These are phyloP conservation scores for Picochlorum sp. DNA, from an alignment of 139 green algal species.

Conservation along the genomic window DNA sequence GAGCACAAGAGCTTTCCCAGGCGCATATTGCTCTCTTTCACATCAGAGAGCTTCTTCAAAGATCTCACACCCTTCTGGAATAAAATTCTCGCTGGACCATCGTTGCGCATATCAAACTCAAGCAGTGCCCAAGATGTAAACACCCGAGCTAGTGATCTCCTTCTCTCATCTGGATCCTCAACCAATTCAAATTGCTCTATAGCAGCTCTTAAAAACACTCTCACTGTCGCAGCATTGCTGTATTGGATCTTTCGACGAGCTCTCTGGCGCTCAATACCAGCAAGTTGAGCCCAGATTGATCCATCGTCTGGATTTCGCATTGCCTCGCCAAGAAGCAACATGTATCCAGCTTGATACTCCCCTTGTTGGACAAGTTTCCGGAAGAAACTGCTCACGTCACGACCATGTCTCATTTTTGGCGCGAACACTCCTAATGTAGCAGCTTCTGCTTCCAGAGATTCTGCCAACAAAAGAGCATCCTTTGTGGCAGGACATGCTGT, in stretches of 20 bases:
- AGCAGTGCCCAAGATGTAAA: slow-evolving; percentile 40
- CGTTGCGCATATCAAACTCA: slow-evolving; percentile 38
- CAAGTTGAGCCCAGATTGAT: slow-evolving; percentile 49
- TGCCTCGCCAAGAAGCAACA: slow-evolving; percentile 20
- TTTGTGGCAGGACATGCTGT: not conserved
- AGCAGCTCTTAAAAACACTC: slow-evolving; percentile 43
- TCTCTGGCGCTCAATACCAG: slow-evolving; percentile 28
- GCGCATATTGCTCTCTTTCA: slow-evolving; percentile 26
- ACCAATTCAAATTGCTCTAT: slow-evolving; percentile 8
- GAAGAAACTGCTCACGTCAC: not conserved
- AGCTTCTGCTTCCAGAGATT: slow-evolving; percentile 20
- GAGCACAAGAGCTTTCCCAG: slow-evolving; percentile 28
- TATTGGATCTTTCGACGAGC: slow-evolving; percentile 5
- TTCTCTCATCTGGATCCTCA: not conserved
- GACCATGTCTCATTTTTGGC: not conserved
- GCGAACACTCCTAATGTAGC: slow-evolving; percentile 20
- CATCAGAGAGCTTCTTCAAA: slow-evolving; percentile 11
- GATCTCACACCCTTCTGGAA: slow-evolving; percentile 25
- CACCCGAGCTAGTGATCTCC: slow-evolving; percentile 20
- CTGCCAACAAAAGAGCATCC: slow-evolving; percentile 10
- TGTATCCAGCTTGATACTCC: slow-evolving; percentile 11
- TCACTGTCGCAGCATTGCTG: slow-evolving; percentile 12
- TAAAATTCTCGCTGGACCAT: slow-evolving; percentile 38
- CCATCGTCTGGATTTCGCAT: slow-evolving; percentile 6
- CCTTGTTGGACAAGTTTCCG: not conserved